Evolutionary conservation across 257 asterid genomes (phyloP), one percentile per base, ranked within the genome.

Genomic region (Apocynum venetum): DNA sequence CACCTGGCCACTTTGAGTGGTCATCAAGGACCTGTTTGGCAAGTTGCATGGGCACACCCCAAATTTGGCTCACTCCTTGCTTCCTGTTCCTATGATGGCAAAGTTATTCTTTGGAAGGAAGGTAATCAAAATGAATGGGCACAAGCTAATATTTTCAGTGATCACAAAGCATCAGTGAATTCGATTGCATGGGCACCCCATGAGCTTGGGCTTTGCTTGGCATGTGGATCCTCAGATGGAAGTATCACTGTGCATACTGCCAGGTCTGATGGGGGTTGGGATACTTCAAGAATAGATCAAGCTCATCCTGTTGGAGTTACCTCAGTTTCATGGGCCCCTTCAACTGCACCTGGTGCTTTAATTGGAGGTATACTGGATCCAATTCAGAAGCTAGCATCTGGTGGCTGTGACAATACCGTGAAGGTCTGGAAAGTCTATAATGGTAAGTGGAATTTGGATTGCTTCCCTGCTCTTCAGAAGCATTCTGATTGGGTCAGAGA

Each of bases 261-360:
- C 59, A 91, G 87, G 81, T 61, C 94, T 3, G 97, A 90, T 57
- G 97, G 97, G 55, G 85, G 90, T 63, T 95, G 98, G 98, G 98
- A 93, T 55, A 84, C 94, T 6, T 83, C 96, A 36, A 89, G 80
- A 79, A 95, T 95, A 6, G 98, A 92, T 84, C 98, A 92, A 81
- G 97, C 98, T 9, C 98, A 95, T 82, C 97, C 97, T 0, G 97
- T 90, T 65, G 98, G 98, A 13, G 98, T 95, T 48, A 93, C 98
- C n/a, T 89, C 98, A 0, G 96, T 95, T 59, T 80, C 98, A 14
- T 95, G 98, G 98, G 98, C 96, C 47, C 98, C 97, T 1, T 87
- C 97, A 49, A 85, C 88, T 87, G 91, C 91, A 64, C 96, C 97
- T 0, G 97, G 97, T 31, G 89, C 94, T 8, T 84, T 95, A 35